Evolutionary conservation across 768 basidiomycete genomes (phyloP), one percentile per base, ranked within the genome.

Genomic region (Tubosaeta sp.): DNA sequence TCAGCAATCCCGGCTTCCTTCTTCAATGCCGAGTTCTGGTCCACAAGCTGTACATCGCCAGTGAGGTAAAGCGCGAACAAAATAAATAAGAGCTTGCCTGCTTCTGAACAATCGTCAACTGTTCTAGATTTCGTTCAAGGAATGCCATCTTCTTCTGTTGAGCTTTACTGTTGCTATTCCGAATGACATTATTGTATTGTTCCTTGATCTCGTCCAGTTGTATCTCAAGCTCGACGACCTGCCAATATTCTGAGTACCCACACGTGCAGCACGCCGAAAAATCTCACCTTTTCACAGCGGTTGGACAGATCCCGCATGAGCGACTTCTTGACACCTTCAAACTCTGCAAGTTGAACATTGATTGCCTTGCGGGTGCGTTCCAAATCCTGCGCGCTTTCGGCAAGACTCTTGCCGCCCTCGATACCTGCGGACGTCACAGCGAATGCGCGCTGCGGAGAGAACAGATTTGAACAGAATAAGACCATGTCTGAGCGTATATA

Each of bases 61-160:
- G 54, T 60, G 47, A 48, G 46, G 42, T 45, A 26, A 48, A 44
- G 32, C 17, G 16, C 25, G 41, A 43, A 33, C 39, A 17, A n/a
- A 35, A 22, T 10, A 46, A 41, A 49, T 6, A 26, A 39, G 38
- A 31, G 64, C 77, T 47, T 56, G 88, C 95, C 85, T 97, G 94
- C 71, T 97, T 97, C 80, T 98, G 97, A 19, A 98, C 94, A 48
- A 91, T 72, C 26, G 94, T 95, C 58, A 98, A 74, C 65, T 95
- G 92, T 65, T 97, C 95, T 48, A 99, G 75, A 65, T 98, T 99
- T 48, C 95, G 88, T 67, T 97, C 94, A 50, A 99, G 72, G 81
- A 97, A 97, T 12, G 93, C 91, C 89, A 98, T 95, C 81, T 98
- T 97, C 82, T 95, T 95, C 74, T 95, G 92, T 61, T 99, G 97